phyloP scores from a whole-genome alignment of 2,329 filamentous ascomycete genomes.

The Colletotrichum brevisporum region DNA sequence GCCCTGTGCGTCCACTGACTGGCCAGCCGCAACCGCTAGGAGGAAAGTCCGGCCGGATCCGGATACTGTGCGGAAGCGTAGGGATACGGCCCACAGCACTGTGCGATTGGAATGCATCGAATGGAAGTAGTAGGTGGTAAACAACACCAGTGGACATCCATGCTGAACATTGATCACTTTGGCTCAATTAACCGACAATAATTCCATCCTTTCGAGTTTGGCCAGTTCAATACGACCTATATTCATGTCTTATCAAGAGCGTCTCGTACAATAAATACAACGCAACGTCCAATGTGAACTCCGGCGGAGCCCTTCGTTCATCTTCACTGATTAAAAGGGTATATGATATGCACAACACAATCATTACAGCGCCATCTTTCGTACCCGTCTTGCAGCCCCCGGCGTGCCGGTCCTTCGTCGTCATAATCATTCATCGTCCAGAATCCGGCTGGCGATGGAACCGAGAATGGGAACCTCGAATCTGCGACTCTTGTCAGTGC shows the following conservation, averaged over 20 bases:
- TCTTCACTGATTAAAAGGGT: conserved; percentile 37
- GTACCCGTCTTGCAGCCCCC: not conserved
- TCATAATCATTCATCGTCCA: conserved; percentile 79
- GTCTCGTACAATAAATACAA: too few relatives aligned
- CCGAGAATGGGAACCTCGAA: conserved; percentile 93
- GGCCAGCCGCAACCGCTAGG: conserved; percentile 39
- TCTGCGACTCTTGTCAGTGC: conserved; percentile 57
- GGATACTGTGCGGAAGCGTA: conserved; percentile 4
- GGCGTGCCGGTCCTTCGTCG: not conserved
- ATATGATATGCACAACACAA: conserved; percentile 37
- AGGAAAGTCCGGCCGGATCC: conserved; percentile 41
- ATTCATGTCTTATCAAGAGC: too few relatives aligned
- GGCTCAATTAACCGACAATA: too few relatives aligned
- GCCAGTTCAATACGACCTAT: too few relatives aligned
- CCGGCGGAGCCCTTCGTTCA: too few relatives aligned
- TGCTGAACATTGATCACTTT: too few relatives aligned
- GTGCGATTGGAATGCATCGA: not conserved
- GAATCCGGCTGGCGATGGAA: conserved; percentile 85
- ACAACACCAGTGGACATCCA: too few relatives aligned
- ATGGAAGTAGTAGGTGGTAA: too few relatives aligned
- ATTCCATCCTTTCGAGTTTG: too few relatives aligned
- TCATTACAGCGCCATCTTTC: conserved; percentile 20
- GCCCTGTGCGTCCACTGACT: conserved; percentile 39
- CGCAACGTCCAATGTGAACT: too few relatives aligned
- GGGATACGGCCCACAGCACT: not conserved